Evolutionary conservation across 2,329 filamentous ascomycete species (phyloP), one percentile per base, ranked within the genome.

Genomic region (Ilyonectria destructans): DNA sequence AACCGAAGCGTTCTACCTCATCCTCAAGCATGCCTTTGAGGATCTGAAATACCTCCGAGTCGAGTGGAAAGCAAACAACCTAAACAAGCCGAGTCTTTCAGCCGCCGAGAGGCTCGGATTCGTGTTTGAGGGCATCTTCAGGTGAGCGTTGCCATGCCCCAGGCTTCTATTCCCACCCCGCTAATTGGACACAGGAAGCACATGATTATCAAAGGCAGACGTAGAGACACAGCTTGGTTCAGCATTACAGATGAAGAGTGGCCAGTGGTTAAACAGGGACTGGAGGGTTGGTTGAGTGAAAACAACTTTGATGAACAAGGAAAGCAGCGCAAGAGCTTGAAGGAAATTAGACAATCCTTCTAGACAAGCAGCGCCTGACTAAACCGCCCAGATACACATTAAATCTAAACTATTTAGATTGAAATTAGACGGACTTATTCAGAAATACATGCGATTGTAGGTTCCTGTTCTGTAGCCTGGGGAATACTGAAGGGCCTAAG

Each of bases 21-120:
- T 91, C n/a, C 82, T 88, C 49, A 80, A 80, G 43, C 81, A 88
- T 62, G 84, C 84, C 0, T 88, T 92, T 70, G 74, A 87, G 4
- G 81, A 83, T 2, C 75, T 91, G 23, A 83, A 85, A 0, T 90
- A 88, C 74, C 77, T 85, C 4, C 81, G 90, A 8, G 84, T 90
- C 4, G 89, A 91, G 76, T 92, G 90, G 90, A 92, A 92, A 73
- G 89, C 88, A 60, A 85, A 92, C 74, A 71, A 82, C 17, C 78
- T 89, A 12, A 92, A 92, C 74, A 80, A 72, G 40, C 81, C 85
- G 0, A 90, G 88, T 51, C 79, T 83, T 15, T 79, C 83, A 4
- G 89, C 90, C 0, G 90, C 90, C 0, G 64, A 79, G 70, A 80
- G 90, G 2, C 76, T 91, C 9, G 90, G 90, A 0, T 92, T 91